These are phyloP conservation scores for Talinum fruticosum DNA, from an alignment of 148 eudicot genomes.

Conservation along the genomic window DNA sequence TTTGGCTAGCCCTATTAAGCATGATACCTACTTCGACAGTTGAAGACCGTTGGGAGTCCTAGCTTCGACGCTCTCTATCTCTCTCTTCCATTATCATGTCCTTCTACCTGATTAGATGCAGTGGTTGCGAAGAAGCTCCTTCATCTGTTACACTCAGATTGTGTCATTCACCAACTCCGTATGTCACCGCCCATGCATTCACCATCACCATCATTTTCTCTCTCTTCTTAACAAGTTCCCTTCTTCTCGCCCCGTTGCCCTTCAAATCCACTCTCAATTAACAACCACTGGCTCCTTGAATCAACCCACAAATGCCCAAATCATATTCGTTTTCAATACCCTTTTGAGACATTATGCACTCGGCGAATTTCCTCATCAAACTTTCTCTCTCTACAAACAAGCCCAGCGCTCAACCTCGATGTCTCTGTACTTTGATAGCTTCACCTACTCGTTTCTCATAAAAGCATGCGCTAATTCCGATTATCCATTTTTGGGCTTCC, in stretches of 20 bases:
- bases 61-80: no score
- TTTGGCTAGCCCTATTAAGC: no score
- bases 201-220: conserved; percentile 23
- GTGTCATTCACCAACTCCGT: not conserved
- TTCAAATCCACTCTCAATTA: conserved; percentile 54
- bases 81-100: not conserved
- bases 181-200: not conserved
- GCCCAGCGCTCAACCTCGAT: conserved; percentile 13
- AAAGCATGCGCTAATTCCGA: conserved; percentile 43
- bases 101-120: conserved; percentile 4
- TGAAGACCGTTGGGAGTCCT: no score
- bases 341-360: conserved; percentile 53
- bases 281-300: conserved; percentile 24
- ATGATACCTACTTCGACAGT: no score
- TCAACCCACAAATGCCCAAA: conserved; percentile 13
- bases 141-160: conserved; percentile 1
- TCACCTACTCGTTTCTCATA: conserved; percentile 55
- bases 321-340: conserved; percentile 34
- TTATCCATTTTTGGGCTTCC: conserved; percentile 19
- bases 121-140: conserved; percentile 11
- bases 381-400: conserved; percentile 49
- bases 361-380: conserved; percentile 40
- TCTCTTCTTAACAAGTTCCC: conserved; percentile 33
- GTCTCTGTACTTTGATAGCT: conserved; percentile 39
- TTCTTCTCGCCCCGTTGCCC: conserved; percentile 32